Evolutionary conservation across 768 basidiomycete genomes (phyloP), one percentile per base, ranked within the genome.

Genomic region (Termitomyces sp.): DNA sequence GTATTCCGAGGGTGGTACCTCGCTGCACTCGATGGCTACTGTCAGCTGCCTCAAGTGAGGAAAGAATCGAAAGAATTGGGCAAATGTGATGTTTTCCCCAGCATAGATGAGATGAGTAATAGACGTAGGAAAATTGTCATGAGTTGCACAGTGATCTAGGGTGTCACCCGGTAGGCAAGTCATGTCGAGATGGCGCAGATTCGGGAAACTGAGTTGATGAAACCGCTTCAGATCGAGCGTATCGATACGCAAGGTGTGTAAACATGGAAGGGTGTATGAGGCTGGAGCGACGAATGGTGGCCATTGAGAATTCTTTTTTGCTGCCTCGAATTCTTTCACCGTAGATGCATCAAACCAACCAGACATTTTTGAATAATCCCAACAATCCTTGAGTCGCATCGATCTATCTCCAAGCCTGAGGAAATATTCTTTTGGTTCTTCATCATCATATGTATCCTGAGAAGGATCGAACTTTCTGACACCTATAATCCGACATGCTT

Each of bases 211-310:
- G 43, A 62, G 47, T 45, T n/a, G 25, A 3, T 25, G 34, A 7
- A 61, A 25, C 11, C 34, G 9, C 9, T 29, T 8, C 34, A 51
- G 7, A 31, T 51, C 17, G 12, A 58, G 3, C 17, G 4, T 1
- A 40, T 40, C 43, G 11, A 62, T 17, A 25, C 15, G 34, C 1
- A 62, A 40, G 25, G 45, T 62, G 34, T 57, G 56, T 34, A 54
- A 36, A 15, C 12, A 40, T 48, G 61, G 61, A n/a, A 54, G 37
- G 14, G 2, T 45, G 46, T 59, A 62, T 5, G 57, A 46, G 12
- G 61, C 25, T 12, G 25, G 14, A 15, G 51, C 57, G 9, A 40
- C 9, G n/a, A 62, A 62, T 5, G 36, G 36, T 45, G 52, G 57
- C 57, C 56, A 62, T 3, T 5, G 7, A 14, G n/a, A 15, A 42